These are phyloP conservation scores for Scopulariopsis brevicaulis DNA, from an alignment of 2,329 filamentous ascomycete species.

Conservation along the genomic window DNA sequence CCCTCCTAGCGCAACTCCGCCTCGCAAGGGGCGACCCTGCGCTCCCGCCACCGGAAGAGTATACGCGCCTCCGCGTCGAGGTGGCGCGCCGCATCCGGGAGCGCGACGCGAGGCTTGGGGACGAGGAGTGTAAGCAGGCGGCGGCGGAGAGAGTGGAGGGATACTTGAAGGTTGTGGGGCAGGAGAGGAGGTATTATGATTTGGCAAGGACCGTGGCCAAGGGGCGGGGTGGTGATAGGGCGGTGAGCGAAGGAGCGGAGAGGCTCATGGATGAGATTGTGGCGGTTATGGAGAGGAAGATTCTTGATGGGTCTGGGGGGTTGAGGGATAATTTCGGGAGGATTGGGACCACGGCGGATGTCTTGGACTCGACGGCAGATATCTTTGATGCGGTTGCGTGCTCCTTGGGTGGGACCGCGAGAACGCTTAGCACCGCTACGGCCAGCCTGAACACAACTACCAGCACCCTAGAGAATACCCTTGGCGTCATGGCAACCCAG, in stretches of 20 bases:
- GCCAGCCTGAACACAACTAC: neutral
- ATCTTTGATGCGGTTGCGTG: neutral
- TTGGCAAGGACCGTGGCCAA: neutral
- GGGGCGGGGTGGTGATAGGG: neutral
- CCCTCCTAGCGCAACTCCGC: constrained; percentile 16
- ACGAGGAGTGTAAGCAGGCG: neutral
- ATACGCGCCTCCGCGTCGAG: constrained; percentile 16
- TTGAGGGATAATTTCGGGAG: neutral
- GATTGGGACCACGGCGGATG: neutral
- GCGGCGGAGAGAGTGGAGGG: neutral
- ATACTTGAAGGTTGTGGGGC: neutral
- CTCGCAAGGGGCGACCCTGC: constrained; percentile 10
- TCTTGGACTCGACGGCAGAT: neutral
- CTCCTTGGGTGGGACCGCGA: neutral
- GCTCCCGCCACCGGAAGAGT: constrained; percentile 10
- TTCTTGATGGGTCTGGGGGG: neutral
- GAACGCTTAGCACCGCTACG: neutral
- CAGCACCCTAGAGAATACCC: neutral
- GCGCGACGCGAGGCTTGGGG: constrained; percentile 14
- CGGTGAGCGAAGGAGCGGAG: neutral
- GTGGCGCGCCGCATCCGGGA: constrained; percentile 21
- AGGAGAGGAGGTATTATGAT: neutral
- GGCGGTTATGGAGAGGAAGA: neutral
- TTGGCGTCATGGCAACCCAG: neutral
- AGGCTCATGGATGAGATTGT: neutral